Base-by-base conservation (phyloP, 345 rosid species). In the Camelina neglecta region DNA sequence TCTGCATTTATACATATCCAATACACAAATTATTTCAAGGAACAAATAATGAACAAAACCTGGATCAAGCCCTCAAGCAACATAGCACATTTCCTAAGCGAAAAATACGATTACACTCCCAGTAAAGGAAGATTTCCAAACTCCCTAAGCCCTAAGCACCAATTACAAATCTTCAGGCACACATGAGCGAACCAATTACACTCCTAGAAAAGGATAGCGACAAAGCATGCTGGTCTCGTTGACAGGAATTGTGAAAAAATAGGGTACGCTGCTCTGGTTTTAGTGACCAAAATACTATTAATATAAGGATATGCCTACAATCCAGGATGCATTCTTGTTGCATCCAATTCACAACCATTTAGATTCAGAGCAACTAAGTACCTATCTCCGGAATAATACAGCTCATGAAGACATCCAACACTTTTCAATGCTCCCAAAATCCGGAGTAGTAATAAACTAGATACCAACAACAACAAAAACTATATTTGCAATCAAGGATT, bases 1-100 rank as follows among this genome's bases (percentile, higher is more conserved):
- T 88, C 97, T 95, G 93, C 82, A 82, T 79, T 72, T 63, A 70
- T 60, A 39, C 50, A 78, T 41, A 31, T 50, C 21, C 36, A 18
- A 44, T 58, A 31, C n/a, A 49, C 29, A 54, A 16, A 15, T 53
- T 33, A 35, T 18, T 56, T 38, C 67, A 71, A 3, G 13, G 36
- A 60, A 50, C 12, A 71, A 58, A 18, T 4, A 58, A 58, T 29
- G 41, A 29, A 47, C 2, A 16, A 18, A 54, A 45, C 13, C 48
- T 56, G 45, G 63, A 36, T 33, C 24, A 31, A 73, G 49, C 45
- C 69, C 56, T 65, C 36, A 42, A 53, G 20, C 6, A 54, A 26
- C 35, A 53, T 39, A 26, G 70, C 48, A 63, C 61, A 64, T 50
- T 55, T 73, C 49, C 33, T 20, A 21, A 12, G 23, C 4, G 7